These are phyloP conservation scores for Thyridium curvatum DNA, from an alignment of 2,329 filamentous ascomycete species.

Conservation along the genomic window DNA sequence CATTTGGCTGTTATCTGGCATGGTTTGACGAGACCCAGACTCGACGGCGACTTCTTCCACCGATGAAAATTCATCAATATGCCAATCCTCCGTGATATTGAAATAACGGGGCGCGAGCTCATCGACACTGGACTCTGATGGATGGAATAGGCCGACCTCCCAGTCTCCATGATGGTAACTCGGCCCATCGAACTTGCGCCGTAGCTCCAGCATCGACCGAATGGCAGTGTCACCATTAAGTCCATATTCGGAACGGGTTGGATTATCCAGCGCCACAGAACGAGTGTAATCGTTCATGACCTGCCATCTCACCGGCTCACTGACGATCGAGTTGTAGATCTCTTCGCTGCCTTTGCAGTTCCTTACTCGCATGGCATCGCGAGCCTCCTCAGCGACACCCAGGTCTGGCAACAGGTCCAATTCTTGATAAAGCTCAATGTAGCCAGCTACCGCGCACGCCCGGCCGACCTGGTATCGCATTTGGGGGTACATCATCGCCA, in stretches of 20 bases:
- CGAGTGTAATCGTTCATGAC: conserved; percentile 30
- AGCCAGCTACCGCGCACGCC: conserved; percentile 30
- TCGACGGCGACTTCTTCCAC: too few species aligned
- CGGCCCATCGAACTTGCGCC: not conserved
- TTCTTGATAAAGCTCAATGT: conserved; percentile 24
- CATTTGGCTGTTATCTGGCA: conserved; percentile 3
- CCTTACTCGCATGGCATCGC: too few species aligned
- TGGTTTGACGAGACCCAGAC: too few species aligned
- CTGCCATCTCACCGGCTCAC: conserved; percentile 15
- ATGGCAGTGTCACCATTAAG: conserved; percentile 29
- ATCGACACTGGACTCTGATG: not conserved
- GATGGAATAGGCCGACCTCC: too few species aligned
- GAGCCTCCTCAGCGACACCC: conserved; percentile 28
- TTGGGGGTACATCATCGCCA: conserved; percentile 21
- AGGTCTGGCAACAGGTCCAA: conserved; percentile 27
- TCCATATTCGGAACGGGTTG: too few species aligned
- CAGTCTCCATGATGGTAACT: too few species aligned
- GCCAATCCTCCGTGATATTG: conserved; percentile 23
- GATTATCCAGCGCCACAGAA: conserved; percentile 13
- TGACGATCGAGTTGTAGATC: conserved; percentile 25
- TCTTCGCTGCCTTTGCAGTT: conserved; percentile 1
- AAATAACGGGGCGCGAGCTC: conserved; percentile 10
- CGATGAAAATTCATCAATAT: conserved; percentile 10
- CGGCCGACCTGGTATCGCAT: conserved; percentile 27
- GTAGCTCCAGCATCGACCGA: conserved; percentile 4